phyloP scores from a whole-genome alignment of 257 asterid species.

The Solanum dulcamara region DNA sequence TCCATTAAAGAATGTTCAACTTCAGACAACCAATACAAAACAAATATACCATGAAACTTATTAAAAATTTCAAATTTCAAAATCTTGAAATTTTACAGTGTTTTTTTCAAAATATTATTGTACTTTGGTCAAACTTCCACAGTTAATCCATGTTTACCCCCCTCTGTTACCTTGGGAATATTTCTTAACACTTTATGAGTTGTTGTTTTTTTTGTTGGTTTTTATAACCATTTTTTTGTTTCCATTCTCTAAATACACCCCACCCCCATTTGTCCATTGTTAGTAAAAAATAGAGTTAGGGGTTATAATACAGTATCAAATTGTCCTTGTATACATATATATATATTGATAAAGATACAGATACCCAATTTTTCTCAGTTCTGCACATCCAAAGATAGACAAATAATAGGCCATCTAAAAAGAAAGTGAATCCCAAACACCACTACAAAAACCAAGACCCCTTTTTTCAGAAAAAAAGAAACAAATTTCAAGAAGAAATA shows the following conservation, averaged over 20 bases:
- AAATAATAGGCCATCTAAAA: constrained; percentile 10
- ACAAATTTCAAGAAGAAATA: constrained; percentile 18
- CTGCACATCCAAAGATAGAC: constrained; percentile 22
- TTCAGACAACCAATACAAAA: neutral
- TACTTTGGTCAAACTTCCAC: constrained; percentile 14
- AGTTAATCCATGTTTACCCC: neutral
- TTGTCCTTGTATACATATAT: constrained; percentile 9
- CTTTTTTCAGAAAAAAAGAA: constrained; percentile 7
- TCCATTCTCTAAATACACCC: constrained; percentile 13
- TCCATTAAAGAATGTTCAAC: neutral
- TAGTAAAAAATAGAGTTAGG: neutral
- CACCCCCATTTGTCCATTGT: neutral
- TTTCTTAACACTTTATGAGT: constrained; percentile 17
- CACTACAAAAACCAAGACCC: constrained; percentile 27
- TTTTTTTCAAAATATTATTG: neutral
- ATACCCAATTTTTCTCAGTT: constrained; percentile 6
- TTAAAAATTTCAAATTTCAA: neutral
- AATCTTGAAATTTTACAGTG: neutral
- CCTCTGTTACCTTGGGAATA: constrained; percentile 18
- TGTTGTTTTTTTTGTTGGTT: constrained; percentile 4
- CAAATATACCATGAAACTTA: neutral
- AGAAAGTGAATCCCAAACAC: constrained; percentile 31
- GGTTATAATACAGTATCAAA: constrained; percentile 3
- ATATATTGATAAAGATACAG: constrained; percentile 18
- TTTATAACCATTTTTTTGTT: constrained; percentile 10